Evolutionary conservation across 2,329 filamentous ascomycete species (phyloP).

Genomic region (Coniochaeta sp.): DNA sequence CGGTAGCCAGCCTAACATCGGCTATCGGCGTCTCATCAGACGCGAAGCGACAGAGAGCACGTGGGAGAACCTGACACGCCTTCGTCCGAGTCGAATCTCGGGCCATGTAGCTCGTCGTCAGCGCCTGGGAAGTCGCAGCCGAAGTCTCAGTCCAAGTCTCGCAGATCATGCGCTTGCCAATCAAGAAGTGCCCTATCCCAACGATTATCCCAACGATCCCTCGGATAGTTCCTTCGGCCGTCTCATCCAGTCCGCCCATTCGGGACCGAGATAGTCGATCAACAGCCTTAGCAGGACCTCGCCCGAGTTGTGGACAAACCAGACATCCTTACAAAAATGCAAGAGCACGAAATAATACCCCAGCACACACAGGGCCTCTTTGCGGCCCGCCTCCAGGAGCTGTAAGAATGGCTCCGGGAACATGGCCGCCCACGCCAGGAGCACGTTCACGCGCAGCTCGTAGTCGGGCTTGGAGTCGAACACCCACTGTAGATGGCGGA

Average conservation of each 20-base stretch:
- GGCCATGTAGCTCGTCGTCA: too few relatives aligned
- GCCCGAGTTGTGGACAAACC: slow-evolving; percentile 24
- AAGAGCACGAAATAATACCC: slow-evolving; percentile 34
- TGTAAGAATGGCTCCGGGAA: slow-evolving; percentile 24
- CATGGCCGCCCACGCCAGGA: slow-evolving; percentile 27
- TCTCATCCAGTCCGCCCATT: slow-evolving; percentile 22
- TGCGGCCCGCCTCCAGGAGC: slow-evolving; percentile 23
- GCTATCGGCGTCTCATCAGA: too few relatives aligned
- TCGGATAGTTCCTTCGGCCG: slow-evolving; percentile 13
- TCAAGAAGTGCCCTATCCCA: background rate
- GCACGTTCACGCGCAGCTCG: slow-evolving; percentile 13
- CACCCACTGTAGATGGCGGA: slow-evolving; percentile 20
- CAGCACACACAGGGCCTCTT: slow-evolving; percentile 31
- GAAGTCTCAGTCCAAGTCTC: too few relatives aligned
- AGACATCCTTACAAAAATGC: slow-evolving; percentile 23
- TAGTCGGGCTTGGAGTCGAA: slow-evolving; percentile 15
- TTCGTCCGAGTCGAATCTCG: too few relatives aligned
- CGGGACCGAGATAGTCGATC: slow-evolving; percentile 17
- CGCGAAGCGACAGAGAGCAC: too few relatives aligned
- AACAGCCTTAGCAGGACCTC: slow-evolving; percentile 18
- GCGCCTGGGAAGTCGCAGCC: too few relatives aligned
- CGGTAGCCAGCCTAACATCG: too few relatives aligned
- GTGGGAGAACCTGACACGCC: too few relatives aligned
- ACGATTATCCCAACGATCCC: background rate
- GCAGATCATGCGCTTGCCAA: too few relatives aligned